Evolutionary conservation across 805 yeast species (phyloP).

Genomic region (Sungouiozyma intestinalis): DNA sequence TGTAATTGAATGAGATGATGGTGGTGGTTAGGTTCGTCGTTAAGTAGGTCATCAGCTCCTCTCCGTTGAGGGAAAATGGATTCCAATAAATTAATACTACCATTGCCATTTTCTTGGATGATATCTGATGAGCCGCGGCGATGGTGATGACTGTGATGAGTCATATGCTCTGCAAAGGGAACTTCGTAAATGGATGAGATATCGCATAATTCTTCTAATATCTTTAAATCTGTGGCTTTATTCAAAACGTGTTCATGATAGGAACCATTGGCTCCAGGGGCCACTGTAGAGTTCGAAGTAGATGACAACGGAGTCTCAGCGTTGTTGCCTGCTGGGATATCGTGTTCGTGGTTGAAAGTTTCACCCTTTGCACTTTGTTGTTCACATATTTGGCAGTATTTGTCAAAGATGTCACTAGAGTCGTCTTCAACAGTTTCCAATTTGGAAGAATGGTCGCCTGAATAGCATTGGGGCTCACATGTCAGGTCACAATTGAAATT

Average conservation of each 20-base stretch:
- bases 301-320: background rate
- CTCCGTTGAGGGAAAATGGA: background rate
- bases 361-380: constrained; percentile 2
- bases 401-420: constrained; percentile 24
- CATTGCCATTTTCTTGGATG: constrained; percentile 1
- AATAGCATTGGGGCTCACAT: constrained; percentile 13
- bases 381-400: constrained; percentile 27
- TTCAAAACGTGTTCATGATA: constrained; percentile 16
- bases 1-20: constrained; percentile 32
- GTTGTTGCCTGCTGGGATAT: background rate
- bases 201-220: constrained; percentile 25
- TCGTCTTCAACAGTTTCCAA: constrained; percentile 1
- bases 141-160: constrained; percentile 15
- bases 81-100: background rate
- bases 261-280: background rate
- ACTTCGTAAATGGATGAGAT: constrained; percentile 28
- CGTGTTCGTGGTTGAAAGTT: constrained; percentile 1
- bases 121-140: background rate
- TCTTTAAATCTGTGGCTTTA: constrained; percentile 21
- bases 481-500: constrained; percentile 20
- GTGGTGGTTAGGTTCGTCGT: constrained; percentile 24
- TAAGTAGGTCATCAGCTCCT: background rate
- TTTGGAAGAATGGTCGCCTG: background rate
- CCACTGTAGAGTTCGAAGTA: background rate
- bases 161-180: constrained; percentile 26